Base-by-base conservation (phyloP, 257 asterid species). In the Paraleonurus japonicus region DNA sequence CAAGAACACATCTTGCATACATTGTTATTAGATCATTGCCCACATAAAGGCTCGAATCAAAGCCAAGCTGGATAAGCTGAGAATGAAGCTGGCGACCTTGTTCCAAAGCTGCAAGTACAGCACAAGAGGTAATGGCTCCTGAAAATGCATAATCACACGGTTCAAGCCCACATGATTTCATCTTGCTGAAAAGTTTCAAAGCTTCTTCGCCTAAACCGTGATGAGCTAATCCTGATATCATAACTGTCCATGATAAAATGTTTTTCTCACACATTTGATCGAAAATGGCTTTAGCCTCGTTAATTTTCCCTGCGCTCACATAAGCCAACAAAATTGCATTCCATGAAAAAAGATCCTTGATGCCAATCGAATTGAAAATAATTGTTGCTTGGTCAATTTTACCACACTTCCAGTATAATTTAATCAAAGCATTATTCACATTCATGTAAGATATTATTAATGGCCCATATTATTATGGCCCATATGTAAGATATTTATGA, bases 61-160 rank as follows among this genome's bases (percentile, higher is more conserved):
- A 83, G 67, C 95, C 95, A 28, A 75, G 86, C 58, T 78, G 80
- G 55, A 84, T 73, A 67, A 88, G 88, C 77, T 84, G 95, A 20
- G 78, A 82, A 73, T 86, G 95, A 74, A 88, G 87, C 76, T 88
- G 95, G 43, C 92, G 86, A 7, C 92, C 95, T 61, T 87, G 86
- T 55, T 86, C 87, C 65, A 88, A 59, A 15, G 95, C 86, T 53
- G 92, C 90, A 32, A 88, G 95, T 59, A 84, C 90, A 32, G 86
- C 82, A 78, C 92, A 88, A 61, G 95, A 80, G 33, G 88, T 84
- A 43, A 88, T 84, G 70, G 90, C 95, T 53, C 95, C 95, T 9
- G 92, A 78, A 80, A 84, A 88, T 51, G 90, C 89, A 69, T 84
- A 88, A 75, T 86, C 95, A 26, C 92, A 84, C 4, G 87, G 90